Conservation (phyloP, 495 filamentous ascomycete species). For the Neurospora sp. region DNA sequence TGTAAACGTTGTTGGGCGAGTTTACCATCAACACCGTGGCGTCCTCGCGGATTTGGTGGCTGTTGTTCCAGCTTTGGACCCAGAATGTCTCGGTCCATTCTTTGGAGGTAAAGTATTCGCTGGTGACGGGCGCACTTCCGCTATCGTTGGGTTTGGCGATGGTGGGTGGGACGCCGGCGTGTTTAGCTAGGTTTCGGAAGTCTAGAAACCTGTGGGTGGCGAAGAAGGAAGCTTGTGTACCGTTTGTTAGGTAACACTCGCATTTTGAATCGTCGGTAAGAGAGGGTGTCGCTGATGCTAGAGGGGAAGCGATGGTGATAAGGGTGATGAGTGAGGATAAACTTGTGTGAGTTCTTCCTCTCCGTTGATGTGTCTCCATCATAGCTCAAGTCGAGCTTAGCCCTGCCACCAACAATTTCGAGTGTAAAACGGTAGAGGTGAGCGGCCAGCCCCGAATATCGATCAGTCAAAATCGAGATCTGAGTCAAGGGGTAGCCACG, state of each 20-base stretch:
- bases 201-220: constrained; percentile 58
- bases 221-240: constrained; percentile 43
- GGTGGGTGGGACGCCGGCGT: constrained; percentile 26
- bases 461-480: neutral
- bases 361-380: constrained; percentile 2
- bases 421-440: neutral
- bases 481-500: constrained; percentile 1
- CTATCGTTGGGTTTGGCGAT: constrained; percentile 20
- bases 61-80: constrained; percentile 49
- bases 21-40: constrained; percentile 47
- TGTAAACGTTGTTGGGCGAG: constrained; percentile 56
- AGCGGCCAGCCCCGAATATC: neutral
- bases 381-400: neutral
- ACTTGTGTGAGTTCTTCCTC: constrained; percentile 2
- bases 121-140: constrained; percentile 24
- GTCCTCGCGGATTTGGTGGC: constrained; percentile 22
- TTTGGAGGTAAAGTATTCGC: constrained; percentile 28
- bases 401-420: neutral
- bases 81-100: constrained; percentile 40
- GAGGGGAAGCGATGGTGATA: constrained; percentile 8
- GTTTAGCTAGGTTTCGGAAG: constrained; percentile 45
- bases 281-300: constrained; percentile 7
- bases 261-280: constrained; percentile 28
- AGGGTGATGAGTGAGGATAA: constrained; percentile 15
- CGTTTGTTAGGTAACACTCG: constrained; percentile 41